A percentile compares a stretch with the other conserved stretches of the same genome.
Conservation (phyloP, 495 filamentous ascomycete species). For the Trichoderma reesei region DNA sequence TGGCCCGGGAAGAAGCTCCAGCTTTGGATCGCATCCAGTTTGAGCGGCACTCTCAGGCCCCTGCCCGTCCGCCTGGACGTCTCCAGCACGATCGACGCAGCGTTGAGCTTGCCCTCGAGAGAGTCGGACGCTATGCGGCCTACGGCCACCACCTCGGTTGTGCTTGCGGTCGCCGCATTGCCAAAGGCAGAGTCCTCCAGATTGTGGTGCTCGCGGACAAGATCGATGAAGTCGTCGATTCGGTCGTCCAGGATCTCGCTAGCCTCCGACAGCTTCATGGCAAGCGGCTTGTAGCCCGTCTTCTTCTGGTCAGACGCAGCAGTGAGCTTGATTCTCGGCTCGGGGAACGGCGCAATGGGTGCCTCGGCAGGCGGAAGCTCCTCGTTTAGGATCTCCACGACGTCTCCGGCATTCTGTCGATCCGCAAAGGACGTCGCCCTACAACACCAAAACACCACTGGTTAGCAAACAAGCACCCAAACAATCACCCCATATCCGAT, state of each 20-base stretch:
- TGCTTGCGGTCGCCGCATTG: constrained; percentile 73
- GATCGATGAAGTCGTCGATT: constrained; percentile 72
- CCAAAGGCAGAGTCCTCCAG: constrained; percentile 78
- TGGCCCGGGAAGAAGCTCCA: constrained; percentile 92
- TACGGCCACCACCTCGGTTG: constrained; percentile 78
- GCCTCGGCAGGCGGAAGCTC: constrained; percentile 60
- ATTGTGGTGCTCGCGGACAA: constrained; percentile 64
- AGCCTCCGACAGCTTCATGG: constrained; percentile 85
- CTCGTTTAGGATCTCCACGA: constrained; percentile 70
- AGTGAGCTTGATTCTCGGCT: constrained; percentile 70
- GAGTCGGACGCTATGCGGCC: constrained; percentile 85
- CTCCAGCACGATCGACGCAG: constrained; percentile 76
- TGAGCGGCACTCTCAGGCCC: constrained; percentile 69
- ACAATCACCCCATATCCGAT: too few relatives aligned
- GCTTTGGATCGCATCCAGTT: constrained; percentile 54
- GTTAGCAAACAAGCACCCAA: background rate
- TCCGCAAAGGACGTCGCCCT: constrained; percentile 53
- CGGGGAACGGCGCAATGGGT: constrained; percentile 59
- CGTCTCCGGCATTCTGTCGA: constrained; percentile 67
- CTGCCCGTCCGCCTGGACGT: constrained; percentile 77
- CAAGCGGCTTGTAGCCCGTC: constrained; percentile 81
- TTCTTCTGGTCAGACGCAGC: constrained; percentile 81
- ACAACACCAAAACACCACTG: constrained; percentile 12
- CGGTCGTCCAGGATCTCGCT: constrained; percentile 90
- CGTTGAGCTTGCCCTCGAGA: constrained; percentile 71